Base-by-base conservation (phyloP, 371 early-diverging fungal genomes). In the Mortierella polycephala region DNA sequence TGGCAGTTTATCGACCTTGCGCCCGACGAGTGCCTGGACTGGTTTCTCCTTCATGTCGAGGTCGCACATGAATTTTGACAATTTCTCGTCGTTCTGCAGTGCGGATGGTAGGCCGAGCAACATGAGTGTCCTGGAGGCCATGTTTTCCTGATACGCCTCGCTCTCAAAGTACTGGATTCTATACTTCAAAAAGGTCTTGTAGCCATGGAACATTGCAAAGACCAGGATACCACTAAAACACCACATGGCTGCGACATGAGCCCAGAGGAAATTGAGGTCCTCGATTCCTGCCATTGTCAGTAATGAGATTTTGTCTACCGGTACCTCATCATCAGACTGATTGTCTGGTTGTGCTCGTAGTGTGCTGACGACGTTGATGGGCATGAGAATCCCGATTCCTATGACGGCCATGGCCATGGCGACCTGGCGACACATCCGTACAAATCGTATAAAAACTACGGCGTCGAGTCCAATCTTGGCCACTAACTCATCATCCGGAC, bases 391-490 rank as follows among this genome's bases (percentile, higher is more conserved):
- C 53, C 83, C 83, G 57, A 87, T 75, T n/a, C 92, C 93, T 11
- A 93, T 54, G 39, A 86, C 56, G 5, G 87, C 83, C 75, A 90
- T 84, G 39, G 79, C 74, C n/a, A 85, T 81, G 52, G 94, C 84
- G 54, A 92, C 76, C 21, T 77, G 59, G 57, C 87, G 85, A 54
- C 87, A 85, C 81, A 92, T 85, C 37, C 89, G 86, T 49, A 94
- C 60, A 68, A 93, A 94, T 8, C 92, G 87, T 54, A 95, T 84
- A 65, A 93, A 92, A 44, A 94, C 76, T 23, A 93, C 91, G 18
- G 93, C 91, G 66, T 95, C 95, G 47, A 91, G 81, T 39, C 93
- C 95, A 10, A 94, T 88, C 62, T 88, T 89, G 21, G 84, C 81
- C n/a, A 93, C 81, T 4, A 91, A 72, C 11, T 84, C 85, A 55